Percentiles rank a stretch among this genome's conserved stretches.
Evolutionary conservation across 2,329 filamentous ascomycete genomes (phyloP).

Genomic region (Calonectria fujianensis): DNA sequence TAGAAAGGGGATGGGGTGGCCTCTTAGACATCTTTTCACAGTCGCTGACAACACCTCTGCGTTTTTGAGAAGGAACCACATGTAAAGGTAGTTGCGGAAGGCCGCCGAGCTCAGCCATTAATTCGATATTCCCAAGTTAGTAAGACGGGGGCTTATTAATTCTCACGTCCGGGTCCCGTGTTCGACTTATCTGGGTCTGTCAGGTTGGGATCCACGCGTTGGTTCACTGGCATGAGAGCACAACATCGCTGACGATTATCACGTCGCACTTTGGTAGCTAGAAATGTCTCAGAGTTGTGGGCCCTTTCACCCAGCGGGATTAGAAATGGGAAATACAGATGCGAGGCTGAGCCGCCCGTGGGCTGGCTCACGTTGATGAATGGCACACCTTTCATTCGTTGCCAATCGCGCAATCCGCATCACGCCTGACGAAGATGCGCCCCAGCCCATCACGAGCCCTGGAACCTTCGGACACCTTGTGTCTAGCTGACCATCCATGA

Average conservation of each 20-base stretch:
- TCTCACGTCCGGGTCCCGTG: neutral
- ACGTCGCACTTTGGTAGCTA: neutral
- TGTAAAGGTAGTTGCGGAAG: neutral
- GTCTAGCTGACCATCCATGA: neutral
- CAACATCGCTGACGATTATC: conserved; percentile 18
- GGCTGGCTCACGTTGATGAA: conserved; percentile 21
- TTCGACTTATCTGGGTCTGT: neutral
- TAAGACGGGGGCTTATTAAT: neutral
- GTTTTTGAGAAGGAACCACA: neutral
- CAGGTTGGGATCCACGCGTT: neutral
- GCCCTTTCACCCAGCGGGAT: neutral
- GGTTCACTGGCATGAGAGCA: conserved; percentile 1
- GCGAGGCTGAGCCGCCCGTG: neutral
- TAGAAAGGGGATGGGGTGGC: neutral
- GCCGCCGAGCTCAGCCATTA: neutral
- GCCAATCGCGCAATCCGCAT: conserved; percentile 50
- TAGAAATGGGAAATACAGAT: neutral
- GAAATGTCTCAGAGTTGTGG: conserved; percentile 9
- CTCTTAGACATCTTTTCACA: neutral
- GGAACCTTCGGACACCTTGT: conserved; percentile 35
- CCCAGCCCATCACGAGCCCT: conserved; percentile 41
- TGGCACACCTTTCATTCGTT: conserved; percentile 1
- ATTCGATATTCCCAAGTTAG: neutral
- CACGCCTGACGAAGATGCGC: conserved; percentile 46
- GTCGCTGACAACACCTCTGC: neutral